Percentiles rank a stretch among this genome's conserved stretches.
phyloP scores from a whole-genome alignment of 148 eudicot species.

The Polygonum maritimum region DNA sequence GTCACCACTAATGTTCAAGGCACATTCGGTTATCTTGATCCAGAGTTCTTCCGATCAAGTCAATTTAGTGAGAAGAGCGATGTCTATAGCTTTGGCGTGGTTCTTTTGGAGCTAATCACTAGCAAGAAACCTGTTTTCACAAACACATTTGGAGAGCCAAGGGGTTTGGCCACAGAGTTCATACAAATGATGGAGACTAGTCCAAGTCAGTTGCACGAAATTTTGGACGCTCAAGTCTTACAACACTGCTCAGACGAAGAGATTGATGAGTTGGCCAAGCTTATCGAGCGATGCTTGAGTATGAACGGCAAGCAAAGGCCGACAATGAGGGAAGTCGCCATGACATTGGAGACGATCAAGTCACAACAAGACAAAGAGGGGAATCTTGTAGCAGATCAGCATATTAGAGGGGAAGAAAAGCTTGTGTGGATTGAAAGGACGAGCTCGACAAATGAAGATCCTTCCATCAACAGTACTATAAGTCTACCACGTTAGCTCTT shows the following conservation, averaged over 20 bases:
- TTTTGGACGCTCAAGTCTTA: not conserved
- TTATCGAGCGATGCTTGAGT: not conserved
- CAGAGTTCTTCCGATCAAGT: not conserved
- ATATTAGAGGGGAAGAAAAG: too few species aligned
- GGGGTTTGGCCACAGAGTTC: not conserved
- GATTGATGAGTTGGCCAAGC: not conserved
- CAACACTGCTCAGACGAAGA: not conserved
- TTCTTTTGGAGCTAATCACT: conserved; percentile 3
- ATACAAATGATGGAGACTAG: not conserved
- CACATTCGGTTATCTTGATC: conserved; percentile 1
- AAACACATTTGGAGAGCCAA: not conserved
- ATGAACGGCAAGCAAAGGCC: not conserved
- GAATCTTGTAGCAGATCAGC: too few species aligned
- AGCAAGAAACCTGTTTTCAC: not conserved
- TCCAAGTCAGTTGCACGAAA: not conserved
- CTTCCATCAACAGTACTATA: not conserved
- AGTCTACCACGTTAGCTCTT: not conserved
- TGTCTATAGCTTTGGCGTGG: not conserved
- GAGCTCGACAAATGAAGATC: not conserved
- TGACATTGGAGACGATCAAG: not conserved
- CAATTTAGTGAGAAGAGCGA: not conserved
- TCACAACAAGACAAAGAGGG: not conserved
- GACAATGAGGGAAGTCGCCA: not conserved
- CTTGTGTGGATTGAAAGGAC: not conserved
- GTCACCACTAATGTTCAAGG: conserved; percentile 8